Evolutionary conservation across 352 stramenopile genomes (phyloP), one percentile per base, ranked within the genome.

Genomic region (Blastocystis sp.): DNA sequence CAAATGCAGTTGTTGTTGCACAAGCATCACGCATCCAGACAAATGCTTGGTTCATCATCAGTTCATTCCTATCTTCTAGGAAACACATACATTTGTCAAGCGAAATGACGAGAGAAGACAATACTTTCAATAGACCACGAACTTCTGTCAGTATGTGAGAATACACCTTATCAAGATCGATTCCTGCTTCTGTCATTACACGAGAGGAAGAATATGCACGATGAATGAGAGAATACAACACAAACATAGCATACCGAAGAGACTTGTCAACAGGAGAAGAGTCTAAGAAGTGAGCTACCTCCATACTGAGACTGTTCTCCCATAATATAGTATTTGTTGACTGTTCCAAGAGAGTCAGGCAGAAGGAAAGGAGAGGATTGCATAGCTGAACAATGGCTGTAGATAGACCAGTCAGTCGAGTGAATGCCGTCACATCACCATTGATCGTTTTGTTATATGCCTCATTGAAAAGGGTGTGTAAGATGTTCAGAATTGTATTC

Each of bases 391-490:
- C 58, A 16, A 83, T 39, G 11, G 32, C 32, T 6, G 57, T 54
- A 16, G 6, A 37, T 16, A 65, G 16, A 19, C 21, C 19, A 9
- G 27, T 14, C 16, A 65, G 27, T 21, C 39, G 46, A 19, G 16
- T 27, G 21, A 32, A 43, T 24, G 63, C 63, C 1, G 7, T 51
- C 6, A 14, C 32, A 43, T 43, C 32, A 12, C 63, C 63, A 4
- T 51, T 16, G 9, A 74, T 5, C 32, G 63, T 24, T 1, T 19
- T 14, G 7, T 4, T 21, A 24, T 51, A 83, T 21, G 4, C 11
- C 19, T 63, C 29, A 37, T 83, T 83, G 51, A 65, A 83, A n/a
- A 83, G 14, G 5, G 24, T n/a, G 21, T 27, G 49, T 24, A 83
- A 19, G 2, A 7, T 4, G 16, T 27, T 43, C 16, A 83, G 24